Evolutionary conservation across 2,329 filamentous ascomycete species (phyloP), one percentile per base, ranked within the genome.

Genomic region (Ampelomyces quisqualis): DNA sequence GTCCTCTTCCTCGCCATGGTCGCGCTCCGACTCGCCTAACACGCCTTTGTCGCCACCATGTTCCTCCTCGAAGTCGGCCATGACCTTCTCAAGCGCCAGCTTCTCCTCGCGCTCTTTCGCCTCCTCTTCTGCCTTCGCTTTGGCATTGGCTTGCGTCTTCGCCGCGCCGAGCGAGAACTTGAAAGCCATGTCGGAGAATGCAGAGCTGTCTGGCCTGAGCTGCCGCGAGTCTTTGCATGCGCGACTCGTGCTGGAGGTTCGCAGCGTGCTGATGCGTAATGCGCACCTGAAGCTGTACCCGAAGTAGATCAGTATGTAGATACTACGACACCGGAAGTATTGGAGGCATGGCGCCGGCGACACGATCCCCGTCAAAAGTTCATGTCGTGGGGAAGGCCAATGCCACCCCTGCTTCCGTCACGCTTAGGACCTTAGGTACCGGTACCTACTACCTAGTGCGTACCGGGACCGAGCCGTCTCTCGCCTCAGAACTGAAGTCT

Each of bases 21-120:
- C 49, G 14, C 44, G 47, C 31, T 56, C 60, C 3, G 39, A 18
- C 10, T 55, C 59, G 6, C 60, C 60, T 11, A 62, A 33, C 1
- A 64, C 38, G 30, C 47, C 55, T 27, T 54, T 61, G 11, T 50
- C 45, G 1, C 49, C 46, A 24, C 58, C 53, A 17, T 62, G 61
- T 45, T 65, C 61, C 28, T 62, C 58, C 36, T 55, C 47, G 21
- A 63, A 53, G 13, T 63, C 61, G 9, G 60, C 63, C 53, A 61
- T 60, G 30, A 63, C 53, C 46, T 53, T 59, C 34, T 60, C 60
- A 15, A 60, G 45, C 32, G 55, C 58, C 45, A 57, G 50, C 38
- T 63, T 56, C 40, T 66, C 61, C 28, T 62, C 58, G 19, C 57
- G 60, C 26, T 51, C 55, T 40, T 60, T 65, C 14, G 52, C 57